A percentile compares a stretch with the other conserved stretches of the same genome.
Evolutionary conservation across 2,329 filamentous ascomycete genomes (phyloP).

Genomic region (Claviceps sp.): DNA sequence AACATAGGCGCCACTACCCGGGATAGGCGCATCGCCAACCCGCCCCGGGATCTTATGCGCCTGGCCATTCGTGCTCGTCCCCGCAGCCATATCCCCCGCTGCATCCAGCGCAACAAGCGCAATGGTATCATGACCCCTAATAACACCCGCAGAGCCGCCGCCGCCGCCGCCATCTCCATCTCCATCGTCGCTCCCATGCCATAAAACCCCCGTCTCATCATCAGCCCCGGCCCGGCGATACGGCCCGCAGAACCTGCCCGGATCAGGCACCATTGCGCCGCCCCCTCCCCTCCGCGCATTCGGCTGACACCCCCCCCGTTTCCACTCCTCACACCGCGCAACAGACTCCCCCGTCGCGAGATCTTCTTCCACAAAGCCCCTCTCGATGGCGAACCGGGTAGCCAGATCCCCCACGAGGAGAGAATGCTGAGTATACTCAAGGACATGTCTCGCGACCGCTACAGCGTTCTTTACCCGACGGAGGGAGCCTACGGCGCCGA

Average conservation of each 20-base stretch:
- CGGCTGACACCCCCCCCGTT: constrained; percentile 28
- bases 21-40: constrained; percentile 41
- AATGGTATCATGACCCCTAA: constrained; percentile 34
- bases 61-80: constrained; percentile 42
- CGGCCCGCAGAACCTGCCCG: constrained; percentile 30
- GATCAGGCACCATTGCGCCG: constrained; percentile 23
- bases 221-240: constrained; percentile 16
- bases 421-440: constrained; percentile 37
- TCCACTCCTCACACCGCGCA: constrained; percentile 30
- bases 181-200: too few species aligned
- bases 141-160: too few species aligned
- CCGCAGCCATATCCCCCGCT: constrained; percentile 35
- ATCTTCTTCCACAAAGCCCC: constrained; percentile 33
- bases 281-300: constrained; percentile 31
- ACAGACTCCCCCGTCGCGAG: constrained; percentile 28
- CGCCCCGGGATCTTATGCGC: constrained; percentile 40
- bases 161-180: too few species aligned
- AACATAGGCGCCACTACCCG: constrained; percentile 40
- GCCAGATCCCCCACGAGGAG: constrained; percentile 39
- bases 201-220: too few species aligned
- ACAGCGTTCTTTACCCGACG: constrained; percentile 35
- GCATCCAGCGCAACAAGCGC: constrained; percentile 34
- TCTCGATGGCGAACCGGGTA: constrained; percentile 36
- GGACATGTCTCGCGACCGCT: constrained; percentile 34
- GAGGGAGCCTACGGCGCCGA: constrained; percentile 38